Evolutionary conservation across 2,329 filamentous ascomycete species (phyloP), one percentile per base, ranked within the genome.

Genomic region (Aspergillus tanneri): DNA sequence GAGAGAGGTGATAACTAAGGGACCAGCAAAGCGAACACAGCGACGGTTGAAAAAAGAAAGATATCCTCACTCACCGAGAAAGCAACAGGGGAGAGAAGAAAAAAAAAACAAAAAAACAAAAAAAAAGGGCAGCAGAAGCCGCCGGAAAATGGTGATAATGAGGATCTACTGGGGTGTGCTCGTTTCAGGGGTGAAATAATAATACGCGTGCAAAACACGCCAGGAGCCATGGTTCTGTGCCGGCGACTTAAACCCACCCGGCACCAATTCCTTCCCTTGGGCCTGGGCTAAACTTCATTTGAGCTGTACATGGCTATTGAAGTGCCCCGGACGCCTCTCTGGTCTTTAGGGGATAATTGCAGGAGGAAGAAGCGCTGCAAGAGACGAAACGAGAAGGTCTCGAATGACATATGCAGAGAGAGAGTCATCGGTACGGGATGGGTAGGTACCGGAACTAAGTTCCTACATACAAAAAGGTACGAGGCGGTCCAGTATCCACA

Each of bases 121-220:
- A 28, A 44, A 24, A 37, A 28, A 47, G 41, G 24, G n/a, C n/a
- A n/a, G n/a, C n/a, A n/a, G 14, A 27, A 38, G 23, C 32, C 22
- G 34, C 7, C 37, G 39, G 25, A 44, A 37, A 37, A 46, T 36
- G 49, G 42, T 51, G 49, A 57, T 54, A 45, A 59, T 58, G 53
- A 58, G 53, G 55, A 59, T 59, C 55, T 58, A 58, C 55, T 53
- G 32, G 24, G 27, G 23, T 30, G 37, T 51, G 45, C 41, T 55
- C 46, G 53, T 59, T 59, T 59, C 57, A 59, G 57, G 57, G 57
- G 57, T 42, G 49, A 55, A 56, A 52, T 53, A 37, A 47, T 41
- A 52, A 37, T 56, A 57, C 48, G 32, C 46, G 25, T 36, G 47
- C 51, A 49, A 56, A 50, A 55, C 42, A 52, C 38, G 42, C 24